phyloP scores from a whole-genome alignment of 306 rosid species.

The Quercus variabilis region DNA sequence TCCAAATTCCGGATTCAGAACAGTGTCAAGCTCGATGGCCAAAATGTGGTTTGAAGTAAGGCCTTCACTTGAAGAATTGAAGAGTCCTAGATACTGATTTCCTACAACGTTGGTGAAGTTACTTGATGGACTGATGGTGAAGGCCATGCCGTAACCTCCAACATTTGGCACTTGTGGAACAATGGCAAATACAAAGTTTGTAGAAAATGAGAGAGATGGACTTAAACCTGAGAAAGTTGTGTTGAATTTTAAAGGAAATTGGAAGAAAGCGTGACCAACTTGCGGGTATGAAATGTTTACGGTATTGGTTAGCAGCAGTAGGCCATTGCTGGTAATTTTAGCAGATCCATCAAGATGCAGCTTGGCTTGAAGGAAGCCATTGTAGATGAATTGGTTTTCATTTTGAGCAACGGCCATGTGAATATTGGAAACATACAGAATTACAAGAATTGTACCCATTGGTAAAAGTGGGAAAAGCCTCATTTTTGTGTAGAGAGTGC shows the following conservation, averaged over 20 bases:
- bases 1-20: not conserved
- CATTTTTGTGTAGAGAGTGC: not conserved
- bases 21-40: slow-evolving; percentile 23
- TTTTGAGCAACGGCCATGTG: not conserved
- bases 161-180: not conserved
- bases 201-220: not conserved
- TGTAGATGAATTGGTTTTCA: not conserved
- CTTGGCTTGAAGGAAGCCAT: not conserved
- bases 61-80: not conserved
- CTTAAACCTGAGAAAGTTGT: not conserved
- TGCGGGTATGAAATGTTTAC: not conserved
- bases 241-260: not conserved
- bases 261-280: not conserved
- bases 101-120: not conserved
- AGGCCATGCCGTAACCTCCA: slow-evolving; percentile 24
- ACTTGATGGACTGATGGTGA: slow-evolving; percentile 22
- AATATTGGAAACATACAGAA: not conserved
- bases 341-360: not conserved
- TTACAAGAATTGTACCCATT: not conserved
- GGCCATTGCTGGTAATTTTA: not conserved
- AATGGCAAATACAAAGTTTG: not conserved
- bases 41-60: slow-evolving; percentile 19
- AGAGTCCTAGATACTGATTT: not conserved
- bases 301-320: not conserved
- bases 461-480: not conserved